A percentile compares a stretch with the other conserved stretches of the same genome.
Evolutionary conservation across 2,329 filamentous ascomycete species (phyloP).

Genomic region (Ophiostoma triangulosporum): DNA sequence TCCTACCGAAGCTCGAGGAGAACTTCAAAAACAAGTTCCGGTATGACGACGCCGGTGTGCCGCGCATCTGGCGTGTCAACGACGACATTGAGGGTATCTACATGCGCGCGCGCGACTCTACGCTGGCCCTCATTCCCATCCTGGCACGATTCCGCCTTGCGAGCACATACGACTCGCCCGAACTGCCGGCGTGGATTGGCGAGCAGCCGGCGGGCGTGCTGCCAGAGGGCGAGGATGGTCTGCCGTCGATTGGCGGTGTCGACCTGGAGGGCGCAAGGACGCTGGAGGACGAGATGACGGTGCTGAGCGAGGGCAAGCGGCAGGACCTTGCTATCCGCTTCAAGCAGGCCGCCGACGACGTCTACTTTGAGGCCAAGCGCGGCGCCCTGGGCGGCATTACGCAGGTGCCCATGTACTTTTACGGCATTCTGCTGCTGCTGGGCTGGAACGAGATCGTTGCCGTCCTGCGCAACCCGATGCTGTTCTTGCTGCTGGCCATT

Average conservation of each 20-base stretch:
- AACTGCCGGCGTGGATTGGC: constrained; percentile 76
- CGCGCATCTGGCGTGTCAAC: constrained; percentile 88
- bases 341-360: constrained; percentile 95
- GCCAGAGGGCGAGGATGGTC: constrained; percentile 77
- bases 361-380: constrained; percentile 95
- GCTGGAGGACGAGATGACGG: constrained; percentile 88
- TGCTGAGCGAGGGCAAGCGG: constrained; percentile 80
- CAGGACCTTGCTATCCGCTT: constrained; percentile 88
- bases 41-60: constrained; percentile 89
- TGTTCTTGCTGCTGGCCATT: constrained; percentile 60
- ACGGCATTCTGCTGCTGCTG: constrained; percentile 71
- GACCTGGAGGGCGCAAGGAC: constrained; percentile 93
- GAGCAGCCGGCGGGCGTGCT: constrained; percentile 60
- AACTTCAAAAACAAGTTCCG: constrained; percentile 99
- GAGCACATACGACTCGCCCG: constrained; percentile 60
- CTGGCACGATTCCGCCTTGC: constrained; percentile 72
- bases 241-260: constrained; percentile 78
- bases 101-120: constrained; percentile 83
- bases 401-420: constrained; percentile 91
- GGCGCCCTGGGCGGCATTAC: constrained; percentile 91
- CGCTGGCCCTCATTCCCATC: constrained; percentile 77
- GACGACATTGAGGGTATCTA: constrained; percentile 97
- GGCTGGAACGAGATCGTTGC: constrained; percentile 99
- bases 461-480: constrained; percentile 21
- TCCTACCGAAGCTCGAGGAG: constrained; percentile 86